Evolutionary conservation across 345 rosid genomes (phyloP), one percentile per base, ranked within the genome.

Genomic region (Salix suchowensis): DNA sequence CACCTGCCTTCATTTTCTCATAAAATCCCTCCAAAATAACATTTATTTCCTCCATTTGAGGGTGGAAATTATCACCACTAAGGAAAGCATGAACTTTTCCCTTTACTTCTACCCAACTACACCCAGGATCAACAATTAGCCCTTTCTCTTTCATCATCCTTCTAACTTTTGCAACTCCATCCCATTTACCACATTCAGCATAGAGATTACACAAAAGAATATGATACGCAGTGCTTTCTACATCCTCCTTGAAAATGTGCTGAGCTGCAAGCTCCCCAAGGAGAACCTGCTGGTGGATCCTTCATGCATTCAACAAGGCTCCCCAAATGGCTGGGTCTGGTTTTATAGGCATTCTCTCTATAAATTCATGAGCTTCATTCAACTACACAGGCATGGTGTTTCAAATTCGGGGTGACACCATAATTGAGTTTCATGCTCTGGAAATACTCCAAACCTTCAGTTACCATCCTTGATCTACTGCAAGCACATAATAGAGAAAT

Each of bases 81-180:
- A 82, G 81, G 55, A 82, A 74, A 77, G 84, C 84, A 48, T 82
- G 81, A 77, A 77, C 76, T 55, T 77, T 82, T 52, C 84, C 84
- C 76, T 77, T 82, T 44, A 67, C 76, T 32, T 32, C 81, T 26
- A 82, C 78, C 81, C 84, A 82, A 71, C 84, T 82, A 71, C 81
- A 82, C 2, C 84, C 84, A 8, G 84, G 81, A 74, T 82, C 81
- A 65, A 74, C 76, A 71, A 77, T 78, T 67, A 82, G 75, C 68
- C 84, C 84, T 82, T 78, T 78, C 68, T 70, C 76, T 66, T 74
- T 82, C 84, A 82, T 82, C 42, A 55, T 82, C 34, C 65, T 74
- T 67, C 81, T 77, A 23, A 82, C 78, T 44, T 82, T 26, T 23
- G 81, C 76, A 54, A 82, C 69, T 58, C 66, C 78, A 74, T 77